Base-by-base conservation (phyloP, 805 yeast species). In the Candida taoyuanica region DNA sequence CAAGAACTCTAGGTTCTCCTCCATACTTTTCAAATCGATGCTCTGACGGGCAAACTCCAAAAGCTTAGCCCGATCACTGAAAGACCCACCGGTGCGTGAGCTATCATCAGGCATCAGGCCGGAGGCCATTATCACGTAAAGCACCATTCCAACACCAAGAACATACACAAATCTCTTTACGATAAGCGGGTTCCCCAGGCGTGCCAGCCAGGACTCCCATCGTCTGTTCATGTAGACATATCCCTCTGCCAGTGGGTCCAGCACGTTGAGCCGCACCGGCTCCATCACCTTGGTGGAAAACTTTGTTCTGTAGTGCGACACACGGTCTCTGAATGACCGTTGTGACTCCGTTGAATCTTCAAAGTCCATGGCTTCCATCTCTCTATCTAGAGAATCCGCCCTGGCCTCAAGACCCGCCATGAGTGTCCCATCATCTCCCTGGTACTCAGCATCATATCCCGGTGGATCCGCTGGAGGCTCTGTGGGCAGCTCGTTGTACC, bases 111-210 rank as follows among this genome's bases (percentile, higher is more conserved):
- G 75, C 38, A 76, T 56, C 13, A 73, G 44, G 4, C 83, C 84
- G 37, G 81, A 71, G 25, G 74, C 58, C 7, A 87, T 70, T 2
- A 85, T 67, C 17, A 74, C 49, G 47, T 78, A 79, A 5, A 85
- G 63, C 5, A 81, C 50, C 0, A 63, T 42, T n/a, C 86, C 74
- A 48, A 86, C 74, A 33, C 81, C 55, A 2, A 79, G 51, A 9
- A 91, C 84, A 52, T 86, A 86, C 3, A 85, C 59, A 28, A 89
- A 66, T 29, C 98, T 67, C 49, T 84, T 82, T 19, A 89, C 77
- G 19, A 91, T 82, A 33, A 87, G 61, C 4, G 96, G 96, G 55
- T 89, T 87, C 5, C 96, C 96, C n/a, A 85, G 49, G 43, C 74
- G 73, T 15, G 78, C 67, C 11, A 91, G 60, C 19, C 68, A 59